Evolutionary conservation across 805 yeast species (phyloP).

Genomic region (Saturnispora ahearnii): DNA sequence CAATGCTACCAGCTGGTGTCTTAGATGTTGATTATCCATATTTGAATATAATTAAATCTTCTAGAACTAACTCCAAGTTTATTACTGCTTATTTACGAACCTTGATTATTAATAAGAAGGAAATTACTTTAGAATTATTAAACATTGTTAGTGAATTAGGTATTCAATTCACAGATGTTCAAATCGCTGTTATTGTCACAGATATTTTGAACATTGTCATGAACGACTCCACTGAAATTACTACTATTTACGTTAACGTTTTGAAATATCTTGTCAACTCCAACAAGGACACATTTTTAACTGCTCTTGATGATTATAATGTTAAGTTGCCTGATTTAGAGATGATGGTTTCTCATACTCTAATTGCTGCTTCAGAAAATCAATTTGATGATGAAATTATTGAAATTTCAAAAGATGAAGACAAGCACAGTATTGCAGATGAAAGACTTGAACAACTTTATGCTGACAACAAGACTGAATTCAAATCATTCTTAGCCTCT

Average conservation of each 20-base stretch:
- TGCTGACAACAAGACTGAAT: conserved; percentile 11
- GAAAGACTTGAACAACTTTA: conserved; percentile 16
- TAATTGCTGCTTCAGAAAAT: conserved; percentile 22
- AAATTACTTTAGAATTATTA: conserved; percentile 11
- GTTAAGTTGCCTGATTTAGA: conserved; percentile 42
- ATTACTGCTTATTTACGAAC: conserved; percentile 24
- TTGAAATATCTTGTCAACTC: conserved; percentile 30
- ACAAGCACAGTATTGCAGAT: conserved; percentile 10
- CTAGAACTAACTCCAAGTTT: conserved; percentile 19
- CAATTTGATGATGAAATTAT: conserved; percentile 25
- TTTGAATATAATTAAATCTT: conserved; percentile 14
- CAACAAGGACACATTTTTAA: conserved; percentile 32
- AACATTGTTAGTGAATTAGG: conserved; percentile 9
- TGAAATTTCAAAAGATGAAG: conserved; percentile 20
- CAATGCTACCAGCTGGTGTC: conserved; percentile 18
- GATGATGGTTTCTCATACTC: conserved; percentile 59
- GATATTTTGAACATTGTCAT: conserved; percentile 17
- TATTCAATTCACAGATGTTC: conserved; percentile 14
- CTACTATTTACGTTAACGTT: conserved; percentile 25
- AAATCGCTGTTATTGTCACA: conserved; percentile 17
- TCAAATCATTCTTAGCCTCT: conserved; percentile 30
- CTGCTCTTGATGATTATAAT: conserved; percentile 29
- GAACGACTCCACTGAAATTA: conserved; percentile 8
- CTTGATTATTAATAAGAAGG: conserved; percentile 13
- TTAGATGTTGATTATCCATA: conserved; percentile 16